phyloP scores from a whole-genome alignment of 78 protist genomes.

The Polysphondylium violaceum region DNA sequence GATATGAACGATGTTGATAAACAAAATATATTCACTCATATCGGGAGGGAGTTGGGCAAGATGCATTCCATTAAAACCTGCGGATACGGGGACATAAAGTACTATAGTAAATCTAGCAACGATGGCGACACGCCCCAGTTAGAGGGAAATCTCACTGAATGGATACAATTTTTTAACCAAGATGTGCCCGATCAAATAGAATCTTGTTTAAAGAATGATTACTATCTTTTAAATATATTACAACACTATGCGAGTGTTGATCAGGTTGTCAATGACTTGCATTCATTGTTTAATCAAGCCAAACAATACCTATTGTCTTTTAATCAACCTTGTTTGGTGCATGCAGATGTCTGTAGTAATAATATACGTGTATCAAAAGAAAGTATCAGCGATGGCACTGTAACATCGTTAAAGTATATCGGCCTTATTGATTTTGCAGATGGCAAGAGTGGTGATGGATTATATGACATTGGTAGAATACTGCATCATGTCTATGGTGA shows the following conservation, averaged over 20 bases:
- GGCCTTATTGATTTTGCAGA: slow-evolving; percentile 76
- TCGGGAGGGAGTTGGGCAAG: slow-evolving; percentile 1
- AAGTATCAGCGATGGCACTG: background rate
- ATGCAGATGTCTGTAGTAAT: slow-evolving; percentile 72
- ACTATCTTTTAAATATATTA: background rate
- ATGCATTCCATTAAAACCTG: background rate
- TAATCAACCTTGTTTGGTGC: slow-evolving; percentile 18
- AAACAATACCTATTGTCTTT: background rate
- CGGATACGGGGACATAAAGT: slow-evolving; percentile 5
- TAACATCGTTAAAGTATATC: no score
- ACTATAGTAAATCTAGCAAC: background rate
- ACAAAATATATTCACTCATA: background rate
- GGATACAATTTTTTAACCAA: slow-evolving; percentile 18
- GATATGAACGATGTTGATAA: background rate
- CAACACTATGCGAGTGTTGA: background rate
- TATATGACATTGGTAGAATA: slow-evolving; percentile 76
- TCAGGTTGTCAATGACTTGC: background rate
- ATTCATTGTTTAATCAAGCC: background rate
- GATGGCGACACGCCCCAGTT: no score
- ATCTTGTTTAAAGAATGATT: background rate
- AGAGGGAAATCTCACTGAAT: background rate
- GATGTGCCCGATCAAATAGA: background rate
- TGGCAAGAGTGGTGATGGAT: slow-evolving; percentile 45
- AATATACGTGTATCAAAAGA: slow-evolving; percentile 36
- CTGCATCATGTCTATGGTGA: slow-evolving; percentile 45